Conservation (phyloP, 208 protist genomes). For the Crithidia sp. region DNA sequence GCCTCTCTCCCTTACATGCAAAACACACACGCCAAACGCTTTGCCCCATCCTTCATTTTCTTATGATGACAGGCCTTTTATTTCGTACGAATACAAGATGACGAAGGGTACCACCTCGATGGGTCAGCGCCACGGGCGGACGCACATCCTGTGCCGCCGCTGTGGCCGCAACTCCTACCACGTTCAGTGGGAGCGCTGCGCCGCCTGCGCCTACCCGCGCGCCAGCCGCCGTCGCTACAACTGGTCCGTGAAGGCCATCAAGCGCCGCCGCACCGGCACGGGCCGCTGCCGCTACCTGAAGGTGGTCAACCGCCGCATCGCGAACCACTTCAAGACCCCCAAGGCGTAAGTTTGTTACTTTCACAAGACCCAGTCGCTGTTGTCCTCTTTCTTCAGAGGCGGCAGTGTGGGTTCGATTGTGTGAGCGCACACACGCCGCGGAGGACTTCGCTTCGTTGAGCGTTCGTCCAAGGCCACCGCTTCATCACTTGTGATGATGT, state of each 20-base stretch:
- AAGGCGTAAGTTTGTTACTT: conserved; percentile 53
- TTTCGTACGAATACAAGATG: conserved; percentile 46
- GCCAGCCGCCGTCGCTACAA: conserved; percentile 96
- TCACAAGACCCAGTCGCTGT: too few relatives aligned
- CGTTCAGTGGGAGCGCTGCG: conserved; percentile 98
- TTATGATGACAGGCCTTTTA: conserved; percentile 16
- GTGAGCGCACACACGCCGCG: too few relatives aligned
- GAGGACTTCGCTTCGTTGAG: neutral
- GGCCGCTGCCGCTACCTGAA: conserved; percentile 98
- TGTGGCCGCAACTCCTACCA: conserved; percentile 98
- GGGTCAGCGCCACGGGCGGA: conserved; percentile 92
- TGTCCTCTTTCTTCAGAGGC: too few relatives aligned
- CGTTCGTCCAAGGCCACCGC: neutral
- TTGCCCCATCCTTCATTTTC: neutral
- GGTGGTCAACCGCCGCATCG: conserved; percentile 95
- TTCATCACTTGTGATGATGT: neutral
- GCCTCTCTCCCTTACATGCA: neutral
- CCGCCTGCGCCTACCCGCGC: conserved; percentile 98
- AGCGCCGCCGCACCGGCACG: conserved; percentile 98
- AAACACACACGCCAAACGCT: neutral
- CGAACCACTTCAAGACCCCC: conserved; percentile 97
- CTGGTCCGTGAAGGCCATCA: conserved; percentile 98
- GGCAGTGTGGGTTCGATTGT: too few relatives aligned
- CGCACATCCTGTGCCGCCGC: conserved; percentile 98
- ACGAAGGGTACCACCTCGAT: conserved; percentile 92